phyloP scores from a whole-genome alignment of 148 eudicot species.

The Nepenthes mirabilis region DNA sequence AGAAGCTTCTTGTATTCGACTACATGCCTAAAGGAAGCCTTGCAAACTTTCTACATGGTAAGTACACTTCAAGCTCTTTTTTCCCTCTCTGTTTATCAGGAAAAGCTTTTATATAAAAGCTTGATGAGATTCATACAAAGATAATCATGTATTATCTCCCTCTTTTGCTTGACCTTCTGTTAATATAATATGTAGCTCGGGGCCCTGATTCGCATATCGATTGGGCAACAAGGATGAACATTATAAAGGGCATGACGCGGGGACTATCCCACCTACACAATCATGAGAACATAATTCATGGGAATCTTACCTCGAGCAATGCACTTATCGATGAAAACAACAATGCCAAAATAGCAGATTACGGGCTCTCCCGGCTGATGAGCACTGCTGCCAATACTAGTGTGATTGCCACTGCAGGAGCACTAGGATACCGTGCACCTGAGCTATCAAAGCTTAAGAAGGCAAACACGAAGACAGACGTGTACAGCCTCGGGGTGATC shows the following conservation, averaged over 20 bases:
- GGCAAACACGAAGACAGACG: constrained; percentile 67
- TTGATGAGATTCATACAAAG: neutral
- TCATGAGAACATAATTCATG: constrained; percentile 56
- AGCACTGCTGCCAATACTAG: constrained; percentile 58
- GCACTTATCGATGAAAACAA: constrained; percentile 52
- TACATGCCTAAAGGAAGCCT: constrained; percentile 78
- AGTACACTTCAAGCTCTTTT: constrained; percentile 1
- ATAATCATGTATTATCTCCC: too few species aligned
- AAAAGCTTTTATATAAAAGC: neutral
- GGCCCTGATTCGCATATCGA: constrained; percentile 41
- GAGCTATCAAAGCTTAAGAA: constrained; percentile 79
- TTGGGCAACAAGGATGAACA: constrained; percentile 70
- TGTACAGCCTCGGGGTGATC: constrained; percentile 78
- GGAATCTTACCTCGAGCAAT: constrained; percentile 81
- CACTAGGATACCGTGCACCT: constrained; percentile 79
- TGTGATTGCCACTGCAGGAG: constrained; percentile 75
- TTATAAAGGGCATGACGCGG: constrained; percentile 46
- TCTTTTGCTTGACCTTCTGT: too few species aligned
- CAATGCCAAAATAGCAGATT: constrained; percentile 54
- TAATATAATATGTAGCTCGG: constrained; percentile 28
- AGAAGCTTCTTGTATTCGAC: constrained; percentile 90
- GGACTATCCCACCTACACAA: constrained; percentile 70
- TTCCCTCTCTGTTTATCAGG: neutral
- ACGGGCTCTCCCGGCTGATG: constrained; percentile 69
- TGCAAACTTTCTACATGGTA: constrained; percentile 68